Base-by-base conservation (phyloP, 306 rosid species). In the Inga laurina region DNA sequence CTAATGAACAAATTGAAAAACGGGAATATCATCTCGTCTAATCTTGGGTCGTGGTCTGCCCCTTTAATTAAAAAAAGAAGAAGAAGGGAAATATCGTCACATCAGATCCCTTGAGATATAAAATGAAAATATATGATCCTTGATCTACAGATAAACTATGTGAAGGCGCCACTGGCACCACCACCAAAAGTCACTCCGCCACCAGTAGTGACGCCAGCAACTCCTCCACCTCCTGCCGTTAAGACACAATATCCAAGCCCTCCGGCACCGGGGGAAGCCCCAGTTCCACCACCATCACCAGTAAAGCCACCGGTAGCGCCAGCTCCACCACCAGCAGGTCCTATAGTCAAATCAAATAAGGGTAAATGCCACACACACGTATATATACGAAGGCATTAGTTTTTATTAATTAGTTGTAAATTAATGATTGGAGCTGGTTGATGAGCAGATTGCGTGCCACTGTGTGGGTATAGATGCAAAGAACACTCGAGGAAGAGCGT, bases 391-490 rank as follows among this genome's bases (percentile, higher is more conserved):
- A 57, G 32, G 2, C 37, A 13, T 27, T 37, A 65, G 21, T 0
- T 5, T 32, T 32, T 34, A 10, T 65, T 65, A 13, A 30, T 32
- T 13, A 30, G 18, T 62, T 22, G 35, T 30, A 15, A 7, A 5
- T 22, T 22, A 32, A 18, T 66, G 21, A 16, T 16, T 35, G 41
- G 30, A 62, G 5, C 2, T 35, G 45, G 46, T 73, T 73, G 21
- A 5, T 85, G 65, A 3, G 83, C 94, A 93, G 98, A 91, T 81
- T 95, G 98, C 82, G 13, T 64, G 34, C 96, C 98, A 8, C 68
- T 83, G 13, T 95, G 98, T 82, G 86, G 37, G 8, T 32, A 74
- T 24, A 90, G 98, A 77, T 95, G 98, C 85, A 9, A 84, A 32
- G 12, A 79, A 7, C 95, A 92, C 69, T 90, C 92, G 6, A 92